phyloP scores from a whole-genome alignment of 345 rosid genomes.

The Hibiscus mutabilis region DNA sequence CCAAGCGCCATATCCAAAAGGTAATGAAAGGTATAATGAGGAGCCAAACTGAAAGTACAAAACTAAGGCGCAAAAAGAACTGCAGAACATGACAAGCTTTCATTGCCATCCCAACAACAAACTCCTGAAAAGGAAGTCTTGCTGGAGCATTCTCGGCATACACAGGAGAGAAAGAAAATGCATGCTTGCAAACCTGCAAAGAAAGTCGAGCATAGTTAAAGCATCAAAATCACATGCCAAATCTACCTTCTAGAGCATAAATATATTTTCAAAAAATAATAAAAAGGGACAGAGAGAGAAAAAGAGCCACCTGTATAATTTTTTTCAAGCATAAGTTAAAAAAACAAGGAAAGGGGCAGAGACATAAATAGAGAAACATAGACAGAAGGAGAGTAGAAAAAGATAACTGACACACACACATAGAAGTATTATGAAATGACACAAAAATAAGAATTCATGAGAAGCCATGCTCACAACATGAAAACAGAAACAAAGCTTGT shows the following conservation, averaged over 20 bases:
- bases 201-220: neutral
- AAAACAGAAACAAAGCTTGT: neutral
- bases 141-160: conserved; percentile 97
- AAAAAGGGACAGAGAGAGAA: neutral
- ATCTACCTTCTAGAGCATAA: too few species aligned
- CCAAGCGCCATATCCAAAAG: conserved; percentile 94
- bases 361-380: neutral
- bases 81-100: conserved; percentile 91
- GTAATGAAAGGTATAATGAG: conserved; percentile 91
- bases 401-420: neutral
- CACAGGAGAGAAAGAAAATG: conserved; percentile 92
- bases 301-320: too few species aligned
- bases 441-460: neutral
- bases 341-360: too few species aligned
- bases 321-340: neutral
- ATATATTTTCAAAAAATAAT: neutral
- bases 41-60: conserved; percentile 96
- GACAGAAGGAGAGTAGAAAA: neutral
- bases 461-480: neutral
- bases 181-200: conserved; percentile 88
- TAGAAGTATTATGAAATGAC: neutral
- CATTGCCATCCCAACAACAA: conserved; percentile 88
- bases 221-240: neutral
- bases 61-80: conserved; percentile 86
- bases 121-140: conserved; percentile 99